A percentile compares a stretch with the other conserved stretches of the same genome.
phyloP scores from a whole-genome alignment of 139 green algal genomes.

The Chlorella sorokiniana region DNA sequence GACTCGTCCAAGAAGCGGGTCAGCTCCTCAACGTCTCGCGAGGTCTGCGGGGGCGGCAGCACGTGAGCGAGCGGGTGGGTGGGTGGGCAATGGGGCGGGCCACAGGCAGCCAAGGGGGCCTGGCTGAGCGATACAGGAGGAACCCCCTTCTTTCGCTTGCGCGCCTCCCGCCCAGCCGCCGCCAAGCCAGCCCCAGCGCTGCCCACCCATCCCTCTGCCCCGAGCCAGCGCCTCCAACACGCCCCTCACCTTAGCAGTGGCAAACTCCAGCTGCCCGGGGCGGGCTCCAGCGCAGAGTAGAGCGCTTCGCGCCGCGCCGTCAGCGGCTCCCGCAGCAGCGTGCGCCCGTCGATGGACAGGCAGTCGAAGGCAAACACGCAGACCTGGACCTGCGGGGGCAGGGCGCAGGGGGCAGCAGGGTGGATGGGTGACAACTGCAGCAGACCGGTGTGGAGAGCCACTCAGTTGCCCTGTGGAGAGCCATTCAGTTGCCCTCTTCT shows the following conservation, averaged over 20 bases:
- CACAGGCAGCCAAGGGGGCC: no score
- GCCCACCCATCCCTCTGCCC: background rate
- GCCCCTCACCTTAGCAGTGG: slow-evolving; percentile 60
- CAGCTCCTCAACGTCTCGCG: slow-evolving; percentile 87
- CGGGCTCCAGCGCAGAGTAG: slow-evolving; percentile 62
- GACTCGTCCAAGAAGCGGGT: slow-evolving; percentile 90
- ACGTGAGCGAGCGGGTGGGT: background rate
- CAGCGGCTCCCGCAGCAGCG: slow-evolving; percentile 79
- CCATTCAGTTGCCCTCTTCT: background rate
- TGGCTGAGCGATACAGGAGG: no score
- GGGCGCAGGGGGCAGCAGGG: background rate
- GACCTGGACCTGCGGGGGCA: slow-evolving; percentile 54
- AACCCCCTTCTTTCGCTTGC: no score
- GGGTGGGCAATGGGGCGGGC: no score
- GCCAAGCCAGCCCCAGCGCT: background rate
- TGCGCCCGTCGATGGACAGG: slow-evolving; percentile 92
- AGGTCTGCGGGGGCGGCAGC: slow-evolving; percentile 45
- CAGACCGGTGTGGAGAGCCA: background rate
- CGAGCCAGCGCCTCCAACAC: background rate
- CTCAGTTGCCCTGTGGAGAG: background rate
- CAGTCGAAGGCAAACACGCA: slow-evolving; percentile 96
- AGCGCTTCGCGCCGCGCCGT: slow-evolving; percentile 80
- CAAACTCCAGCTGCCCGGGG: slow-evolving; percentile 83
- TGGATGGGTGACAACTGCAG: background rate
- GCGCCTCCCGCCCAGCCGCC: no score